Percentiles rank a stretch among this genome's conserved stretches.
phyloP scores from a whole-genome alignment of 805 yeast species.

The Metschnikowia cerradonensis region DNA sequence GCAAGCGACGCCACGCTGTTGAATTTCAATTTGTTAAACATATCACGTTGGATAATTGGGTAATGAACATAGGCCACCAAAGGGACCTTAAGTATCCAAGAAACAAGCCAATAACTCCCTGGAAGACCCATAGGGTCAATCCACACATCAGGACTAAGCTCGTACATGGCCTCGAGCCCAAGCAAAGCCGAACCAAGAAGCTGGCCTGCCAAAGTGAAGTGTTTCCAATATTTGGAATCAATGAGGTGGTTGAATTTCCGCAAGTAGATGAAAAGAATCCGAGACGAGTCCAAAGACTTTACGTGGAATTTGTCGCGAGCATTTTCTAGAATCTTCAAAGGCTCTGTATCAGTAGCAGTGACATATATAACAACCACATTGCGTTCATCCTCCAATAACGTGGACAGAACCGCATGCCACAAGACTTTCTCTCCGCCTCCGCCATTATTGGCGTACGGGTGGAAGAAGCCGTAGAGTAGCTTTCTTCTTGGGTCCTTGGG shows the following conservation, averaged over 20 bases:
- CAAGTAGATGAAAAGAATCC: slow-evolving; percentile 63
- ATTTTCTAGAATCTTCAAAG: slow-evolving; percentile 46
- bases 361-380: slow-evolving; percentile 71
- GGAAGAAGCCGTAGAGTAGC: slow-evolving; percentile 78
- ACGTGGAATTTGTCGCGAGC: slow-evolving; percentile 57
- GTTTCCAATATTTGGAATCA: slow-evolving; percentile 70
- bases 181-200: slow-evolving; percentile 73
- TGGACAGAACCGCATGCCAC: slow-evolving; percentile 86
- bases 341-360: slow-evolving; percentile 52
- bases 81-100: slow-evolving; percentile 60
- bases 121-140: slow-evolving; percentile 95
- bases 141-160: slow-evolving; percentile 81
- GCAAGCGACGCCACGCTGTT: slow-evolving; percentile 17
- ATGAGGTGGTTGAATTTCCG: slow-evolving; percentile 52
- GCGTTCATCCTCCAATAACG: slow-evolving; percentile 45
- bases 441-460: slow-evolving; percentile 92
- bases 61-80: slow-evolving; percentile 88
- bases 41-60: slow-evolving; percentile 85
- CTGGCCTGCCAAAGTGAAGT: slow-evolving; percentile 82
- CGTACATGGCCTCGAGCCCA: slow-evolving; percentile 64
- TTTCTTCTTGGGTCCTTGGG: slow-evolving; percentile 36
- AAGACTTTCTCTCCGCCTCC: slow-evolving; percentile 98
- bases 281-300: slow-evolving; percentile 35
- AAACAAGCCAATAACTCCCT: slow-evolving; percentile 69
- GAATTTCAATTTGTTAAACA: slow-evolving; percentile 60